Evolutionary conservation across 345 rosid genomes (phyloP).

Genomic region (Abelmoschus esculentus): DNA sequence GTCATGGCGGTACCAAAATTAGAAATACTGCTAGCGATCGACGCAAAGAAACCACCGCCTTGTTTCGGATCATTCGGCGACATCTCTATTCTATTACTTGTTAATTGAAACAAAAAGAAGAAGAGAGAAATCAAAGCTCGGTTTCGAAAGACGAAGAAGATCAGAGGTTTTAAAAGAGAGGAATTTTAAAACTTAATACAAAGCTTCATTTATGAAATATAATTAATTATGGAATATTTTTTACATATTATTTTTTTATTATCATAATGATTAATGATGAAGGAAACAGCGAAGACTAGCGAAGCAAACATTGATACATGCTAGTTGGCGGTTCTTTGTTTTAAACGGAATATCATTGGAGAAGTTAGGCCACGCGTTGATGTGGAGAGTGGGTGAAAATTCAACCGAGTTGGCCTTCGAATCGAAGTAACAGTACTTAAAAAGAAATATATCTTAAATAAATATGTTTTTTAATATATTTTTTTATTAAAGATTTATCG

Average conservation of each 20-base stretch:
- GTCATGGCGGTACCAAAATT: conserved; percentile 66
- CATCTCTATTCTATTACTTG: conserved; percentile 26
- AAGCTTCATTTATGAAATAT: not conserved
- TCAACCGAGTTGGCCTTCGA: not conserved
- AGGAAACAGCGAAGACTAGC: conserved; percentile 9
- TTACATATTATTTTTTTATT: not conserved
- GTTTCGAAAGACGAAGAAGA: not conserved
- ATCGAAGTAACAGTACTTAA: not conserved
- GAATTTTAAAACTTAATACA: not conserved
- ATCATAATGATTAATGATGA: not conserved
- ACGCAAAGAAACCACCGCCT: conserved; percentile 72
- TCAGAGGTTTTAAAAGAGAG: not conserved
- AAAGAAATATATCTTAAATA: too few species aligned
- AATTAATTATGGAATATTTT: not conserved
- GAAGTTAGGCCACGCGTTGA: not conserved
- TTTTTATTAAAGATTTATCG: too few species aligned
- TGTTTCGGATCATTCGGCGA: conserved; percentile 69
- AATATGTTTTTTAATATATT: too few species aligned
- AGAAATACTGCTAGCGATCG: conserved; percentile 68
- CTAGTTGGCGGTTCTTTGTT: conserved; percentile 16
- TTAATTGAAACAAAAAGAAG: too few species aligned
- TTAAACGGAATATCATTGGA: conserved; percentile 4
- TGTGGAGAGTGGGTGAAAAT: not conserved
- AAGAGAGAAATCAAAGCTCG: too few species aligned
- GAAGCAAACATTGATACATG: not conserved